A percentile compares a stretch with the other conserved stretches of the same genome.
These are phyloP conservation scores for Colletotrichum nymphaeae DNA, from an alignment of 2,329 filamentous ascomycete genomes.

Conservation along the genomic window DNA sequence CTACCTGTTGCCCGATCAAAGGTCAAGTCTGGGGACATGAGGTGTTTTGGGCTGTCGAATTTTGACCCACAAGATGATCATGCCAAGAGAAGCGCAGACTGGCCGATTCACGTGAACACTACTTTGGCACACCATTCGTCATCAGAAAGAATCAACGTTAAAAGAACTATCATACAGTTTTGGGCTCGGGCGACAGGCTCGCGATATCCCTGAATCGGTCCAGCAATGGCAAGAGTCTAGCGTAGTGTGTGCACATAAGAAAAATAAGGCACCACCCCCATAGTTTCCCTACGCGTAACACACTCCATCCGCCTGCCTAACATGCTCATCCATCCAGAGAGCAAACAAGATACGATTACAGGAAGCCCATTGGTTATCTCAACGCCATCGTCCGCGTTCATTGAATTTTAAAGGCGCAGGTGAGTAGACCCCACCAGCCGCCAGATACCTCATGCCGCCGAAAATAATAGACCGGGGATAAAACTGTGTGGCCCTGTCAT, in stretches of 20 bases:
- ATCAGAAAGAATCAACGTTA: conserved; percentile 29
- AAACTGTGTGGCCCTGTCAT: neutral
- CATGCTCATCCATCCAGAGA: conserved; percentile 32
- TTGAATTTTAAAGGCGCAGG: conserved; percentile 16
- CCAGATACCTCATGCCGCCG: conserved; percentile 6
- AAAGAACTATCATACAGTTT: conserved; percentile 33
- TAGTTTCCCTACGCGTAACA: conserved; percentile 22
- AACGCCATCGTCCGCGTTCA: conserved; percentile 36
- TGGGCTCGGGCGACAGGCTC: conserved; percentile 24
- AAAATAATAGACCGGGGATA: neutral
- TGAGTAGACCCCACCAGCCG: neutral
- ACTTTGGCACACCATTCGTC: neutral
- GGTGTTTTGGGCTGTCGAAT: too few species aligned
- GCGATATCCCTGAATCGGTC: conserved; percentile 24
- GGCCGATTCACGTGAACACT: neutral
- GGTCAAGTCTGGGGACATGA: too few species aligned
- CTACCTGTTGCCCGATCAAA: too few species aligned
- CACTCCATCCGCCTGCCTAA: conserved; percentile 27
- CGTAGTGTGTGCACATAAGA: conserved; percentile 23
- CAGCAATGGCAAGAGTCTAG: conserved; percentile 25
- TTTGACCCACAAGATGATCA: too few species aligned
- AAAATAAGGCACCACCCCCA: conserved; percentile 26
- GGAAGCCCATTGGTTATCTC: conserved; percentile 31
- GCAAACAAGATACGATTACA: conserved; percentile 39
- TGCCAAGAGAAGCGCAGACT: too few species aligned